A percentile compares a stretch with the other conserved stretches of the same genome.
These are phyloP conservation scores for Hypoxylon intermedium DNA, from an alignment of 495 filamentous ascomycete species.

Conservation along the genomic window DNA sequence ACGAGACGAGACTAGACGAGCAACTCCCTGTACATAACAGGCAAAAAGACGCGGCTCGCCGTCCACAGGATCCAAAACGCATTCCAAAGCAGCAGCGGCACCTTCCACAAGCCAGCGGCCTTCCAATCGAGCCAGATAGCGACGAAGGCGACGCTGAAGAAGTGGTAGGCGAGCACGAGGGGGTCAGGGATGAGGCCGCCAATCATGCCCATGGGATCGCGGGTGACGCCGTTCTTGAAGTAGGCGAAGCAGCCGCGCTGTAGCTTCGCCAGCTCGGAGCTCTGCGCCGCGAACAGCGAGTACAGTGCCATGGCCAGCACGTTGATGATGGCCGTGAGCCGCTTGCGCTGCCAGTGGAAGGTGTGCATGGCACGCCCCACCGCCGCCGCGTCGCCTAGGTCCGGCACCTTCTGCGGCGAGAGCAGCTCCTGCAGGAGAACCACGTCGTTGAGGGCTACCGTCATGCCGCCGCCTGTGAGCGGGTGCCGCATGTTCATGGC, in stretches of 20 bases:
- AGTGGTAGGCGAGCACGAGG: slow-evolving; percentile 83
- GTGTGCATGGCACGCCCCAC: slow-evolving; percentile 72
- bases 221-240: slow-evolving; percentile 79
- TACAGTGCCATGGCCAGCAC: slow-evolving; percentile 95
- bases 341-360: slow-evolving; percentile 91
- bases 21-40: slow-evolving; percentile 74
- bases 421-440: slow-evolving; percentile 76
- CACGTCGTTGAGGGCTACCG: slow-evolving; percentile 89
- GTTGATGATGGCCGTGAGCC: slow-evolving; percentile 85
- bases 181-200: slow-evolving; percentile 84
- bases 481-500: slow-evolving; percentile 98
- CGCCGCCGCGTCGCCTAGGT: slow-evolving; percentile 67
- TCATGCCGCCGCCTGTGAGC: slow-evolving; percentile 94
- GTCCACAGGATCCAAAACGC: slow-evolving; percentile 79
- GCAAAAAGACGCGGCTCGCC: slow-evolving; percentile 87
- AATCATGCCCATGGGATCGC: slow-evolving; percentile 81
- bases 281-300: slow-evolving; percentile 85
- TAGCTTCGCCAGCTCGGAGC: slow-evolving; percentile 75
- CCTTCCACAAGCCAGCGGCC: slow-evolving; percentile 61
- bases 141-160: slow-evolving; percentile 90
- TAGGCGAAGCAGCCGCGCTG: slow-evolving; percentile 94
- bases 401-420: slow-evolving; percentile 67
- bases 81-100: slow-evolving; percentile 66
- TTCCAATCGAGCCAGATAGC: slow-evolving; percentile 79
- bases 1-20: slow-evolving; percentile 15